Base-by-base conservation (phyloP, 1,139 yeast species). In the Debaryomycetaceae sp. region DNA sequence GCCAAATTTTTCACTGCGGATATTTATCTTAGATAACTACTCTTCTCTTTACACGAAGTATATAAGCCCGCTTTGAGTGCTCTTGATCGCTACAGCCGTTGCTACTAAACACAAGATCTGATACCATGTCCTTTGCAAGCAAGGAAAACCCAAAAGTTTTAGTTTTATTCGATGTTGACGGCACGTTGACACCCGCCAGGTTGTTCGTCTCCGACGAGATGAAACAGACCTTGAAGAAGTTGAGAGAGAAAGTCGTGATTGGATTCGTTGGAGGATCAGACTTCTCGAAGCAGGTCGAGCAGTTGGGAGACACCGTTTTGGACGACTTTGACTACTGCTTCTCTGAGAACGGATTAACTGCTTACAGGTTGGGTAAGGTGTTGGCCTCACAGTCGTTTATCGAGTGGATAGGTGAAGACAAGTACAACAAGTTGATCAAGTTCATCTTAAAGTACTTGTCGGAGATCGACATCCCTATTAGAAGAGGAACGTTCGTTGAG, bases 211-310 rank as follows among this genome's bases (percentile, higher is more conserved):
- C 96, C 41, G 86, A 82, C 45, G 96, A 90, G 69, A 87, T 93
- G 84, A 80, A 75, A 62, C 68, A 79, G 52, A 74, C 87, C 44
- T 80, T 93, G 59, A 68, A 69, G 50, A 80, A 84, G 57, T 80
- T 95, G 65, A 87, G 97, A 75, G 75, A 89, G 74, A 89, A 90
- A 75, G 93, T 83, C 56, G 97, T 87, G 44, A 81, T 93, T 72
- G 99, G 99, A 46, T 93, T 91, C 59, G 99, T 93, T 54, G 99
- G 99, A 67, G 99, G 99, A 57, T 85, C 96, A 42, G 99, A 93
- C 69, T 82, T 95, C 60, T 75, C 82, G 65, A 93, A 93, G 74
- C 99, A 93, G 78, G 80, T 84, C 60, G 99, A 93, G 75, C 99
- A 93, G 75, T 82, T 95, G 55, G 99, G 99, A 54, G 72, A 81